Evolutionary conservation across 768 basidiomycete species (phyloP), one percentile per base, ranked within the genome.

Genomic region (Artomyces pyxidatus): DNA sequence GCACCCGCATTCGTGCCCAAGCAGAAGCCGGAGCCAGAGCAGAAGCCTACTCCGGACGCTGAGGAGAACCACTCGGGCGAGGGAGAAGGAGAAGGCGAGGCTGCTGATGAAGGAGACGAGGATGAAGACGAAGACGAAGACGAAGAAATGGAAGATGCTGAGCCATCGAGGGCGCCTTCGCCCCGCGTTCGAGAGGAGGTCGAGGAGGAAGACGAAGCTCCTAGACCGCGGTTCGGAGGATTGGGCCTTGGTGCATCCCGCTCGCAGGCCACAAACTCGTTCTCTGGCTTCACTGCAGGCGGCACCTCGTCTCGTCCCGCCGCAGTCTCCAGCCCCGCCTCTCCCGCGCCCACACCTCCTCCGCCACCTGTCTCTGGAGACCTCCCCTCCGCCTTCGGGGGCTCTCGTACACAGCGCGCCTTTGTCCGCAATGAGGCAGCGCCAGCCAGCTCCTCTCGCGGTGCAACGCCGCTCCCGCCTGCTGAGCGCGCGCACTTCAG

Each of bases 401-500:
- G 50, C n/a, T 23, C 65, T n/a, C 66, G 67, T 32, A 44, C 68
- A 0, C 73, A 71, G 38, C 70, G 73, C 2, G 68, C 73, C 9
- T 82, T 93, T 61, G 63, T 81, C 28, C 83, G 84, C 45, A 68
- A 73, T 57, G 62, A 66, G 27, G 63, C 67, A 28, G 59, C 74
- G 3, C 66, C 80, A 14, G 29, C 63, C 1, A 51, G 60, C 6
- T 51, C 57, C 4, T 65, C 76, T 1, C 75, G 75, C 42, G 68
- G 75, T 16, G 68, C 71, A 3, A 69, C 73, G 3, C 70, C 73
- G 4, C 75, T 96, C 17, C 77, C 76, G 17, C 67, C 78, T 1
- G 59, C 72, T 16, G 94, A 98, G 58, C 70, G 74, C 50, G 71
- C 74, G n/a, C 94, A 97, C 62, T 95, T 99, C 64, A 73, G 69